Base-by-base conservation (phyloP, 257 asterid genomes). In the Henckelia pumila region DNA sequence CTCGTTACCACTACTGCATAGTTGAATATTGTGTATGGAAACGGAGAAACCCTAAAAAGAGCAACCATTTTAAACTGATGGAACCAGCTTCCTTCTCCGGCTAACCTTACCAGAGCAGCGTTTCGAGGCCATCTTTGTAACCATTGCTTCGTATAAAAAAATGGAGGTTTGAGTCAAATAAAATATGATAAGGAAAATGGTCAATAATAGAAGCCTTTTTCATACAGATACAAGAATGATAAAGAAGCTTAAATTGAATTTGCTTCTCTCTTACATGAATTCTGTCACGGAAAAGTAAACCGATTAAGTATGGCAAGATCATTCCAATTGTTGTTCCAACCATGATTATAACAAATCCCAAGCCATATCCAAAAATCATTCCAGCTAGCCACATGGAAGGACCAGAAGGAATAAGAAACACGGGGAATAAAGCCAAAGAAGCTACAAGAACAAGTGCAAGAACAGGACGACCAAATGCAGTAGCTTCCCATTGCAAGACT, bases 301-400 rank as follows among this genome's bases (percentile, higher is more conserved):
- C 96, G 35, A 88, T 87, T 58, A 77, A 73, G 81, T 85, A 91
- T 0, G 98, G 96, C 22, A 91, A 82, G 73, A 84, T 58, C 97
- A 91, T 91, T 70, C 97, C 97, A 11, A 88, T 66, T 50, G 96
- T 88, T 32, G 97, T 91, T 66, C 97, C 97, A 56, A 76, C 82
- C 97, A 88, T 88, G 77, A 91, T 91, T 50, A 91, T 88, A 76
- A 88, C 69, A 56, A 91, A 91, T 2, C 97, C 97, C 74, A 83
- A 77, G 61, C 97, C 97, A 61, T 91, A 91, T 66, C 97, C 97
- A 73, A 91, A 91, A 63, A 91, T 85, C 97, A 91, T 91, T 67
- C 97, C 97, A 52, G 97, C 96, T 59, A 91, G 77, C 97, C 97
- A 91, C 97, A 91, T 91, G 19, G 97, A 88, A 70, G 97, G 97